Conservation (phyloP, 2,329 filamentous ascomycete genomes). For the Neofusicoccum laricinum region DNA sequence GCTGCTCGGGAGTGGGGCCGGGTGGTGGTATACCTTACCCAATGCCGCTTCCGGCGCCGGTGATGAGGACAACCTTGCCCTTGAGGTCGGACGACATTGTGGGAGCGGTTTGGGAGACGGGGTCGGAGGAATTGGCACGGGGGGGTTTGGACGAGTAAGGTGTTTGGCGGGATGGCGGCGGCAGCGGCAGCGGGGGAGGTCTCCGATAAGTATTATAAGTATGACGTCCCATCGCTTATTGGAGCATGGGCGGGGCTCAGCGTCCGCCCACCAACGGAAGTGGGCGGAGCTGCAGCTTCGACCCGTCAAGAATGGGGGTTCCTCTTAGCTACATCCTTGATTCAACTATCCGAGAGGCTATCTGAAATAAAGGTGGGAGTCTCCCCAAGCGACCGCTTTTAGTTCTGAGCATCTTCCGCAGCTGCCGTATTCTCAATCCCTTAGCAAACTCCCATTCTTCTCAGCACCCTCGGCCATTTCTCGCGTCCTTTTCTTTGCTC, state of each 20-base stretch:
- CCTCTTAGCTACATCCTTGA: too few species aligned
- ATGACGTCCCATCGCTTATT: constrained; percentile 11
- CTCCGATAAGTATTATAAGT: background rate
- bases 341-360: background rate
- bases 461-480: background rate
- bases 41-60: constrained; percentile 86
- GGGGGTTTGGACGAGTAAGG: background rate
- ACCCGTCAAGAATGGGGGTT: background rate
- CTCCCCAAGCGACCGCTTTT: too few species aligned
- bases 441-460: too few species aligned
- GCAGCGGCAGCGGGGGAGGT: background rate
- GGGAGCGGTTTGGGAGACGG: background rate
- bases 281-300: background rate
- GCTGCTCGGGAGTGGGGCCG: background rate
- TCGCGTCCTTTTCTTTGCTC: too few species aligned
- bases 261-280: background rate
- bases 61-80: constrained; percentile 81
- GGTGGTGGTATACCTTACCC: constrained; percentile 53
- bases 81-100: constrained; percentile 59
- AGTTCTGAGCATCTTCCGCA: too few species aligned
- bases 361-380: background rate
- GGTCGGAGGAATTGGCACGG: background rate
- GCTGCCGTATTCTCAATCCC: too few species aligned
- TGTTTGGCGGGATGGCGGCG: background rate
- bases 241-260: background rate